Conservation (phyloP, 176 grass and related monocot species). For the Musa troglodytarum region DNA sequence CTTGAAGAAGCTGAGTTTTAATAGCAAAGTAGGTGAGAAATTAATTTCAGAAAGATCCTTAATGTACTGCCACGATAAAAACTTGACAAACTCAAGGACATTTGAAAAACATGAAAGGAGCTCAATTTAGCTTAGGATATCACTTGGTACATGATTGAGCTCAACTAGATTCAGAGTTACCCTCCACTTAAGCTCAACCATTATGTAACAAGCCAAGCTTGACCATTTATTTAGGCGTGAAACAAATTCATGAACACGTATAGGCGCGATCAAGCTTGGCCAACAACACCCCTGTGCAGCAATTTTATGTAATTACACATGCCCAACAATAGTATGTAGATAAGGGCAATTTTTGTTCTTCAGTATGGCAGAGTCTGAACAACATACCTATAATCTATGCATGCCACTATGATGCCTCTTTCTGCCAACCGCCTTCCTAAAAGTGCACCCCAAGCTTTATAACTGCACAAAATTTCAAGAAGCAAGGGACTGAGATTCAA, state of each 20-base stretch:
- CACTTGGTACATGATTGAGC: background rate
- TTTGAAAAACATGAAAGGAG: background rate
- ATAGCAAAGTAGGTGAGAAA: no score
- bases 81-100: background rate
- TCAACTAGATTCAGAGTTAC: background rate
- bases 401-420: constrained; percentile 89
- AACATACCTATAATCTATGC: constrained; percentile 84
- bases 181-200: background rate
- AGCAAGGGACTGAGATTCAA: background rate
- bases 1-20: no score
- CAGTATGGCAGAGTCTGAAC: constrained; percentile 4
- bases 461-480: constrained; percentile 38
- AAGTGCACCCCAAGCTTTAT: constrained; percentile 97
- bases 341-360: background rate
- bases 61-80: no score
- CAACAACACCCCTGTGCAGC: background rate
- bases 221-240: background rate
- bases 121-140: background rate
- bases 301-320: background rate
- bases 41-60: no score
- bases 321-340: background rate
- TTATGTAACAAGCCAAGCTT: background rate
- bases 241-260: background rate
- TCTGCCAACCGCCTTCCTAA: constrained; percentile 88
- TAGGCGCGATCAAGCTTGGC: background rate